These are phyloP conservation scores for Gigaspora rosea DNA, from an alignment of 192 early-diverging fungal genomes.

Conservation along the genomic window DNA sequence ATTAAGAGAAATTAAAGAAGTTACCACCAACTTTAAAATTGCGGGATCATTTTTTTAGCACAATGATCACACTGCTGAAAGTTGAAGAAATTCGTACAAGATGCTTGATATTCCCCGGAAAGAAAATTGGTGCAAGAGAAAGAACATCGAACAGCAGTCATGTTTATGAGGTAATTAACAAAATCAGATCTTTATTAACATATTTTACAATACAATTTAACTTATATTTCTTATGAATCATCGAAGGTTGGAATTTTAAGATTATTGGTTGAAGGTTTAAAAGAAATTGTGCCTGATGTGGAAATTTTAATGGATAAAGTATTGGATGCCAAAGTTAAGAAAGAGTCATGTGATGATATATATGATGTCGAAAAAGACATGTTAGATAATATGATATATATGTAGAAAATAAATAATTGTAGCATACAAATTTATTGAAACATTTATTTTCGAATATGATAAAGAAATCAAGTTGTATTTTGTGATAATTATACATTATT, in stretches of 20 bases:
- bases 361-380: no score
- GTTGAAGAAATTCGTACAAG: not conserved
- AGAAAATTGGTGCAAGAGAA: not conserved
- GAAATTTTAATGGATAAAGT: not conserved
- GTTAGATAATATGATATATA: no score
- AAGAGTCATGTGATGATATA: no score
- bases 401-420: no score
- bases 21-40: not conserved
- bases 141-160: not conserved
- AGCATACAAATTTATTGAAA: no score
- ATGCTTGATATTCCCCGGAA: not conserved
- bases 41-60: not conserved
- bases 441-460: no score
- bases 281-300: not conserved
- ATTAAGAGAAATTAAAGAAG: not conserved
- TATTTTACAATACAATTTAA: not conserved
- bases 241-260: not conserved
- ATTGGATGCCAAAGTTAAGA: not conserved
- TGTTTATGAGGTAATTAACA: not conserved
- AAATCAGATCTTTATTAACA: not conserved
- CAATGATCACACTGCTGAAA: not conserved
- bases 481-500: no score
- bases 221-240: not conserved
- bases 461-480: no score
- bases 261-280: not conserved